These are phyloP conservation scores for Juglanconis oblonga DNA, from an alignment of 2,329 filamentous ascomycete species.

Conservation along the genomic window DNA sequence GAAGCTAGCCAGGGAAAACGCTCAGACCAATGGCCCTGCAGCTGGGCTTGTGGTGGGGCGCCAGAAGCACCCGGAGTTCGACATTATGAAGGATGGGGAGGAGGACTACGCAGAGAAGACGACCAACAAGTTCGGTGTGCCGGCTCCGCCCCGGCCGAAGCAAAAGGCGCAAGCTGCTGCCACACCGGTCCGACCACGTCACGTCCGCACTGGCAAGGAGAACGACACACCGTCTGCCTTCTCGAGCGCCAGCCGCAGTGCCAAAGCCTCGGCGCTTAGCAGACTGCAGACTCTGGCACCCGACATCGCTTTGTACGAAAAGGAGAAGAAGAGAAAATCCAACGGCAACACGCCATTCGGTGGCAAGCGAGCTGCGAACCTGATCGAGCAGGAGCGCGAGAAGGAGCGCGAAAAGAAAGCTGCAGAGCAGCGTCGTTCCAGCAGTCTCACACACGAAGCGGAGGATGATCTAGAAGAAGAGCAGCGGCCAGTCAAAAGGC, in stretches of 20 bases:
- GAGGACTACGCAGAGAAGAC: slow-evolving; percentile 32
- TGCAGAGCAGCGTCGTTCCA: slow-evolving; percentile 31
- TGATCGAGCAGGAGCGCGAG: slow-evolving; percentile 49
- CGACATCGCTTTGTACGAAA: slow-evolving; percentile 88
- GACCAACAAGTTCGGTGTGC: slow-evolving; percentile 30
- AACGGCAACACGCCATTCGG: slow-evolving; percentile 55
- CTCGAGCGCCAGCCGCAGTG: slow-evolving; percentile 75
- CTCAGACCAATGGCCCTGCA: slow-evolving; percentile 43
- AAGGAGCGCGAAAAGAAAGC: slow-evolving; percentile 25
- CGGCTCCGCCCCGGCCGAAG: slow-evolving; percentile 23
- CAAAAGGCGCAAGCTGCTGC: slow-evolving; percentile 21
- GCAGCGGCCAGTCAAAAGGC: slow-evolving; percentile 56
- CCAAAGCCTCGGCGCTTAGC: slow-evolving; percentile 80
- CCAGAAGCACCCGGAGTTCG: slow-evolving; percentile 37
- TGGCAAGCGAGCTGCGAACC: slow-evolving; percentile 59
- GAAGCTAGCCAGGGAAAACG: slow-evolving; percentile 50
- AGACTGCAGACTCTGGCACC: slow-evolving; percentile 73
- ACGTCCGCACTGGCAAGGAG: slow-evolving; percentile 66
- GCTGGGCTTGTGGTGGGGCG: slow-evolving; percentile 45
- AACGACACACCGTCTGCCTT: slow-evolving; percentile 72
- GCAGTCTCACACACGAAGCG: slow-evolving; percentile 33
- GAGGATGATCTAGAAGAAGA: slow-evolving; percentile 37
- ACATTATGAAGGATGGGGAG: slow-evolving; percentile 43
- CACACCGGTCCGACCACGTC: slow-evolving; percentile 43
- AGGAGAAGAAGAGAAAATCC: slow-evolving; percentile 75